Base-by-base conservation (phyloP, 768 basidiomycete genomes). In the Lactarius hatsudake region DNA sequence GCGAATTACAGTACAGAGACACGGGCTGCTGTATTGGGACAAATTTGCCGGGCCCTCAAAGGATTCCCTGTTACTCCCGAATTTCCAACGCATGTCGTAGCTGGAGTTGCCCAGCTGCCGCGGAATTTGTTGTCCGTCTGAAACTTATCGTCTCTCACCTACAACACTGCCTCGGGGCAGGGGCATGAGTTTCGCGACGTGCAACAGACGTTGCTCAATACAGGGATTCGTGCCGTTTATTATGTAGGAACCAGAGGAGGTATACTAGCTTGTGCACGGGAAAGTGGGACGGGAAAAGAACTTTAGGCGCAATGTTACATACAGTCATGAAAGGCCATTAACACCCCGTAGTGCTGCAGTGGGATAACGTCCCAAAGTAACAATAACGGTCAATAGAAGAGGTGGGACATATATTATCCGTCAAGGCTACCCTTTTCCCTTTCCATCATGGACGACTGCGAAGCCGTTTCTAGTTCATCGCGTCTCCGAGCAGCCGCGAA, bases 401-500 rank as follows among this genome's bases (percentile, higher is more conserved):
- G 43, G 17, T 7, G 36, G n/a, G 38, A 1, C 10, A 10, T 17
- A 43, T 42, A n/a, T 13, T 38, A 36, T 38, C 2, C 6, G 26
- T 59, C 12, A 32, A 23, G 4, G 18, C 3, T 34, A 13, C 58
- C 53, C 26, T 67, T 66, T 10, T 34, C 55, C 15, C 32, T 32
- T 32, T 32, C 32, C 32, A 32, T 7, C 32, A 32, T 32, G 32
- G n/a, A 20, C 9, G n/a, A 20, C 20, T 12, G 34, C 6, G 58
- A 63, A 36, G 57, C n/a, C 53, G 23, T 30, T 30, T 55, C 62
- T n/a, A 30, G 30, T 42, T 18, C 26, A 18, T 9, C 28, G 10
- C 28, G 53, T 56, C 53, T 60, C 55, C 59, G 40, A 13, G 62
- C 51, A 32, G 67, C 67, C 43, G 43, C 28, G 28, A 68, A 56